Base-by-base conservation (phyloP, 148 eudicot genomes). In the Cornus controversa region DNA sequence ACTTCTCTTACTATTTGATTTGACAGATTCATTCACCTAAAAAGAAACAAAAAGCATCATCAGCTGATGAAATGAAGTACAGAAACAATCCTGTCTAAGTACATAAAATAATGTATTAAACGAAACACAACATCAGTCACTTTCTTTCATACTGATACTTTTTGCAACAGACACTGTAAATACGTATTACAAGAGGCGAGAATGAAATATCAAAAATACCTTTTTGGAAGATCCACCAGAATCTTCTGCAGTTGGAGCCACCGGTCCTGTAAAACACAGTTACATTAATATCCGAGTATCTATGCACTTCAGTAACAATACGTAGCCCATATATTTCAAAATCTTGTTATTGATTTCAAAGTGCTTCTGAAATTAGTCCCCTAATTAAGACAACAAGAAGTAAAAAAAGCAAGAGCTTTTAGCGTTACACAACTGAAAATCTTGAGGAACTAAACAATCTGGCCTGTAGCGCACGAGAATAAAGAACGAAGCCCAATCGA, bases 181-280 rank as follows among this genome's bases (percentile, higher is more conserved):
- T 28, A 26, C 28, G 5, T n/a, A 60, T 29, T 54, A 20, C 60
- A 1, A 20, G 45, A 36, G 22, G 66, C 28, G 45, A 69, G 40
- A n/a, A n/a, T n/a, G n/a, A n/a, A n/a, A n/a, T 8, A 64, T 45
- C 7, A 75, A 28, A 50, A 27, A 34, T 40, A 91, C 98, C 97
- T 92, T 85, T 85, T 66, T 66, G 90, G 96, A 84, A 82, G 97
- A 87, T 88, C 89, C 89, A 79, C 78, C 64, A 66, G 85, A 77
- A 82, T 74, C 37, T 40, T 81, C 70, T 69, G 89, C 75, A 67
- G 78, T 27, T 72, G 80, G 82, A 79, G 78, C 81, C 84, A 82
- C 60, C 70, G 85, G 53, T 40, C 81, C 93, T 90, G 79, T 42
- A 18, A 85, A 82, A 53, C 53, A 75, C 13, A 74, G 67, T 34